Evolutionary conservation across 2,329 filamentous ascomycete genomes (phyloP), one percentile per base, ranked within the genome.

Genomic region (Elsinoe ampelina): DNA sequence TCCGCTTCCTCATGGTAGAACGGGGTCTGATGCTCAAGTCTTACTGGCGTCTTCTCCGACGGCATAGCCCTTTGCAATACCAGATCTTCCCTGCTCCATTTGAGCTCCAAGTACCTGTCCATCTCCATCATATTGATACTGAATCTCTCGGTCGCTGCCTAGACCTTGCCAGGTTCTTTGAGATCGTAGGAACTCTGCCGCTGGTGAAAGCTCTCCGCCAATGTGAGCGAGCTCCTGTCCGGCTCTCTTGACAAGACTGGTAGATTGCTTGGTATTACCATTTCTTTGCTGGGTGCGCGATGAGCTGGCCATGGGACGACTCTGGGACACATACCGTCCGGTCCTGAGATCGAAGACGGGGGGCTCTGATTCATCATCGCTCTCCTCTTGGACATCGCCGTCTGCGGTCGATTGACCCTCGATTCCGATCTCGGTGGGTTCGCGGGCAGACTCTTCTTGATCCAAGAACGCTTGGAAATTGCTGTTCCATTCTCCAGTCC

Each of bases 331-430:
- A 64, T 96, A 88, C 60, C 82, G 84, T 35, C 92, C 92, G 1
- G 91, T 96, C 11, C 92, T 80, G 8, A 97, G 79, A 70, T 98
- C 92, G 64, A 95, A 98, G 64, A 95, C 89, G 0, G 93, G 93
- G 0, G 90, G 81, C 51, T 79, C 79, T 38, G 80, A 83, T 63
- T 82, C 79, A 55, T 79, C 83, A 62, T 87, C 84, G 1, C 87
- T 90, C 20, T 62, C 58, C 1, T 59, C 54, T 1, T 60, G 54
- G 3, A 66, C 64, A 35, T 60, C 65, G 51, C 65, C 59, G 38
- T 63, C 61, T 34, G 61, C 60, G 13, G 59, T 59, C 42, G 42
- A 48, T 2, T 55, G 48, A 35, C 19, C 10, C 8, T 12, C 19
- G 10, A 7, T 11, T 12, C 17, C 5, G 10, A 5, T 12, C 19